A percentile compares a stretch with the other conserved stretches of the same genome.
phyloP scores from a whole-genome alignment of 768 basidiomycete genomes.

The Floccularia luteovirens region DNA sequence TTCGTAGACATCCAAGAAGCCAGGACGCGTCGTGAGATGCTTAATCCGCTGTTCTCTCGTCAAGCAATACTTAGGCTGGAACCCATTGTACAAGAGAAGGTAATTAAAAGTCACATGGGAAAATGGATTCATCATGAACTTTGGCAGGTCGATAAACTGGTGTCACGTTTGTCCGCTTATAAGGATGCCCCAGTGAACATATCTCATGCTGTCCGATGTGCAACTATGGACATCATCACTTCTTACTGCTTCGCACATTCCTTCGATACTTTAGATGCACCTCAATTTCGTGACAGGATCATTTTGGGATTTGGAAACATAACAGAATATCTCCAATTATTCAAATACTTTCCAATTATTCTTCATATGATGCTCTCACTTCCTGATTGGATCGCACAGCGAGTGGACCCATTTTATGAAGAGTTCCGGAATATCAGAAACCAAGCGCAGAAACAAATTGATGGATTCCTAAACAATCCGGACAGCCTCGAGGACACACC shows the following conservation, averaged over 20 bases:
- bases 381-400: constrained; percentile 8
- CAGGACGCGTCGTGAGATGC: constrained; percentile 19
- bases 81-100: constrained; percentile 20
- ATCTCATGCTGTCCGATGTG: constrained; percentile 31
- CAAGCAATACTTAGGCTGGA: constrained; percentile 28
- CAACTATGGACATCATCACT: constrained; percentile 36
- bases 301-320: constrained; percentile 23
- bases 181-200: constrained; percentile 22
- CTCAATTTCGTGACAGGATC: constrained; percentile 25
- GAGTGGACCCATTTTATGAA: constrained; percentile 6
- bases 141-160: constrained; percentile 23
- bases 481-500: constrained; percentile 6
- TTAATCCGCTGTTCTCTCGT: constrained; percentile 29
- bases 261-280: constrained; percentile 19
- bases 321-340: constrained; percentile 16
- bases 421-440: constrained; percentile 7
- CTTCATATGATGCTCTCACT: constrained; percentile 5
- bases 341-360: constrained; percentile 24
- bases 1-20: constrained; percentile 23
- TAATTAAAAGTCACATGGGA: constrained; percentile 7
- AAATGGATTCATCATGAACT: not conserved
- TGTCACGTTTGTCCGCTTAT: constrained; percentile 11
- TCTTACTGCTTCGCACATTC: constrained; percentile 30
- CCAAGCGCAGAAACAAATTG: constrained; percentile 9
- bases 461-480: constrained; percentile 8